These are phyloP conservation scores for Amanita exitialis DNA, from an alignment of 768 basidiomycete species.

Conservation along the genomic window DNA sequence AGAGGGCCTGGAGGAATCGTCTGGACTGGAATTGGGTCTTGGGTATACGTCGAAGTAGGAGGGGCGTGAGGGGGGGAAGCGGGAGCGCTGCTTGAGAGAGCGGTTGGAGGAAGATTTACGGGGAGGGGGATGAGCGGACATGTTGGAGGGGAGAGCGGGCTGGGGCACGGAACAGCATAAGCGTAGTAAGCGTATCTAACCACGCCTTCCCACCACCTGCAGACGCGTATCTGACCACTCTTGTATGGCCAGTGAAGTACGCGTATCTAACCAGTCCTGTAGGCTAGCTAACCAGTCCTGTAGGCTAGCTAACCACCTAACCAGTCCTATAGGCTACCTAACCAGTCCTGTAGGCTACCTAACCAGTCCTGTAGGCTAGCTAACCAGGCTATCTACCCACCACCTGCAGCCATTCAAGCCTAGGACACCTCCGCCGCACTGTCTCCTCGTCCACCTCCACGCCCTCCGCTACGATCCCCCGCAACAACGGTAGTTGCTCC, in stretches of 20 bases:
- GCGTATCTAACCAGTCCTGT: too few relatives aligned
- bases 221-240: too few relatives aligned
- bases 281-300: too few relatives aligned
- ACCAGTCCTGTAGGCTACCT: too few relatives aligned
- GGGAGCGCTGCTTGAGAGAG: slow-evolving; percentile 38
- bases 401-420: slow-evolving; percentile 20
- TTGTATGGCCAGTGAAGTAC: too few relatives aligned
- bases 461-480: slow-evolving; percentile 30
- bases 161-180: not conserved
- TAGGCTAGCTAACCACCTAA: too few relatives aligned
- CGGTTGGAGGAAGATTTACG: slow-evolving; percentile 49
- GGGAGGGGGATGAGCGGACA: slow-evolving; percentile 18
- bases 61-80: slow-evolving; percentile 18
- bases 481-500: slow-evolving; percentile 19
- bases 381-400: not conserved
- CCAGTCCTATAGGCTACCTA: too few relatives aligned
- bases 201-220: not conserved
- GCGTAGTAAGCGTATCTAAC: not conserved
- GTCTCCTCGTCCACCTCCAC: slow-evolving; percentile 26
- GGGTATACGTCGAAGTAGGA: slow-evolving; percentile 40
- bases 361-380: too few relatives aligned
- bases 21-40: slow-evolving; percentile 24
- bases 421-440: slow-evolving; percentile 23
- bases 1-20: too few relatives aligned
- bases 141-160: not conserved